Percentiles rank a stretch among this genome's conserved stretches.
These are phyloP conservation scores for Cercospora sp. DNA, from an alignment of 2,329 filamentous ascomycete species.

Conservation along the genomic window DNA sequence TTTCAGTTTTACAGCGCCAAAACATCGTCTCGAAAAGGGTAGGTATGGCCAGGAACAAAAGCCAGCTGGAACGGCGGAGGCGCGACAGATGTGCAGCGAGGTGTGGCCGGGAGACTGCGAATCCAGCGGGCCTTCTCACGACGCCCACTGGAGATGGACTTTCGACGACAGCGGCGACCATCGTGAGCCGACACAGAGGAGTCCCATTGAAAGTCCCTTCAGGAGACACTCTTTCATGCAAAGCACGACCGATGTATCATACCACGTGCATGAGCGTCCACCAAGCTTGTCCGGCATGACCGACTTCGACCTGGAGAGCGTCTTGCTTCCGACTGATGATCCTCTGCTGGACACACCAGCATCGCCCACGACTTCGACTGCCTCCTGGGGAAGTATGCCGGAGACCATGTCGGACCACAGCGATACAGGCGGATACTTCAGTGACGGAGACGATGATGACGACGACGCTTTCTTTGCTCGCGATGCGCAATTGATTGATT, in stretches of 20 bases:
- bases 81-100: not conserved
- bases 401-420: conserved; percentile 28
- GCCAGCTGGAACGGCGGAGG: not conserved
- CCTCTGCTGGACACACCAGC: conserved; percentile 40
- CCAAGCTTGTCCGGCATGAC: conserved; percentile 31
- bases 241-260: conserved; percentile 17
- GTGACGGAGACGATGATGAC: conserved; percentile 54
- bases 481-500: conserved; percentile 66
- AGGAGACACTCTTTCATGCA: conserved; percentile 26
- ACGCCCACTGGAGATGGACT: not conserved
- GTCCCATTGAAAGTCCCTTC: conserved; percentile 33
- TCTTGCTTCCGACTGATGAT: conserved; percentile 47
- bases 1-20: conserved; percentile 31
- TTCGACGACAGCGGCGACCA: not conserved
- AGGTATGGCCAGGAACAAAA: conserved; percentile 44
- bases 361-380: conserved; percentile 37
- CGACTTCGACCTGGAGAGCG: conserved; percentile 38
- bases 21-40: conserved; percentile 54
- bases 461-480: conserved; percentile 58
- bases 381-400: conserved; percentile 35
- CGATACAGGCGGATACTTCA: conserved; percentile 13
- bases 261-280: conserved; percentile 21
- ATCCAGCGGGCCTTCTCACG: not conserved
- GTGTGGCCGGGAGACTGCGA: not conserved
- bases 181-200: not conserved